phyloP scores from a whole-genome alignment of 306 rosid species.

The Prunus armeniaca region DNA sequence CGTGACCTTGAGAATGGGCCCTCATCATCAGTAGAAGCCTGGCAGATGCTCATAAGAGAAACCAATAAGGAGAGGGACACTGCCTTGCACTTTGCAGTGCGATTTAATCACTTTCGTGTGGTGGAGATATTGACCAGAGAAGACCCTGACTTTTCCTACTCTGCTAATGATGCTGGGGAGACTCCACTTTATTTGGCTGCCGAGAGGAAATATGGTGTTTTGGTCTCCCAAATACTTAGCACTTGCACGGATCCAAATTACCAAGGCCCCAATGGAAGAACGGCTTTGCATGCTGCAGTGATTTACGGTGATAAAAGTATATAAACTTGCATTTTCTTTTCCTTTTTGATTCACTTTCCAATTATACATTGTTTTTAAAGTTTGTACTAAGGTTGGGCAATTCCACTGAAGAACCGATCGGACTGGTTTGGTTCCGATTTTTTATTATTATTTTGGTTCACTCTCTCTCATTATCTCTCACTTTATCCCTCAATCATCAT shows the following conservation, averaged over 20 bases:
- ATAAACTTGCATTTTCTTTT: too few relatives aligned
- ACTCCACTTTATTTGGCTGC: slow-evolving; percentile 17
- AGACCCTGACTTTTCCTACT: neutral
- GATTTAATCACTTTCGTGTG: neutral
- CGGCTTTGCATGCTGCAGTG: slow-evolving; percentile 4
- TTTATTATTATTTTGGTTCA: too few relatives aligned
- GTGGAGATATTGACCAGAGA: neutral
- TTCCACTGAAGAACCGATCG: too few relatives aligned
- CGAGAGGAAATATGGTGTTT: neutral
- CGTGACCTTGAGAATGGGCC: too few relatives aligned
- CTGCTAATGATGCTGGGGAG: neutral
- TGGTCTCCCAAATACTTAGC: neutral
- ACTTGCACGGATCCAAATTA: neutral
- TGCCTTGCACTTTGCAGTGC: slow-evolving; percentile 13
- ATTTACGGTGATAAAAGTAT: neutral
- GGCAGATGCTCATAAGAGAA: neutral
- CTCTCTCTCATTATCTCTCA: too few relatives aligned
- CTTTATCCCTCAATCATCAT: too few relatives aligned
- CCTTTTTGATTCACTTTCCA: too few relatives aligned
- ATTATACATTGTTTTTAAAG: too few relatives aligned
- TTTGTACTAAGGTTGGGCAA: too few relatives aligned
- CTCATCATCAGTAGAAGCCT: neutral
- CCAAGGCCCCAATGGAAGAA: neutral
- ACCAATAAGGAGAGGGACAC: neutral
- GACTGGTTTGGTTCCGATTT: too few relatives aligned